A percentile compares a stretch with the other conserved stretches of the same genome.
Conservation (phyloP, 441 rosid genomes). For the Mallotus japonicus region DNA sequence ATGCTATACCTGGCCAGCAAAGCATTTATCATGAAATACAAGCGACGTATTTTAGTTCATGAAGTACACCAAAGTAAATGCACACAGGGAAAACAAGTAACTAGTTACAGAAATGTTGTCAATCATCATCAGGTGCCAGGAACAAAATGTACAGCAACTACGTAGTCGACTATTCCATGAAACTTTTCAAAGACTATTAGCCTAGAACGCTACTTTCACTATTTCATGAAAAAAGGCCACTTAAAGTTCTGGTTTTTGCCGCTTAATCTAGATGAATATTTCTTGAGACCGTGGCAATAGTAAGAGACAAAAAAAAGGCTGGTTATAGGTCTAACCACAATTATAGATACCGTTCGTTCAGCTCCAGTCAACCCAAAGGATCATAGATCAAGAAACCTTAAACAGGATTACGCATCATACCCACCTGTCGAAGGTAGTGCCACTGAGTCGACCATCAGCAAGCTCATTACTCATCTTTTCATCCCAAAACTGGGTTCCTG, state of each 20-base stretch:
- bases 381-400: background rate
- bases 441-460: conserved; percentile 73
- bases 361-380: background rate
- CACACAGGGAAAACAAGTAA: background rate
- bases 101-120: background rate
- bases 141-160: background rate
- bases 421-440: conserved; percentile 82
- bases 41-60: background rate
- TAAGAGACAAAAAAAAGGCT: background rate
- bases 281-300: background rate
- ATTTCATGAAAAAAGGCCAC: background rate
- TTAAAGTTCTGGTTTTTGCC: background rate
- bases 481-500: conserved; percentile 98
- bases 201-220: background rate
- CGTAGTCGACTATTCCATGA: background rate
- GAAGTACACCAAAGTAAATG: background rate
- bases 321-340: background rate
- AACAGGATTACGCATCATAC: conserved; percentile 12
- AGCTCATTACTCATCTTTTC: conserved; percentile 81
- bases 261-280: background rate
- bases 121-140: background rate
- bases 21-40: background rate
- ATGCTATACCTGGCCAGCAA: conserved; percentile 66
- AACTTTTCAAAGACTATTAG: background rate
- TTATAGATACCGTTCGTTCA: conserved; percentile 1